Evolutionary conservation across 202 grass and related monocot genomes (phyloP).

Genomic region (Digitaria exilis): DNA sequence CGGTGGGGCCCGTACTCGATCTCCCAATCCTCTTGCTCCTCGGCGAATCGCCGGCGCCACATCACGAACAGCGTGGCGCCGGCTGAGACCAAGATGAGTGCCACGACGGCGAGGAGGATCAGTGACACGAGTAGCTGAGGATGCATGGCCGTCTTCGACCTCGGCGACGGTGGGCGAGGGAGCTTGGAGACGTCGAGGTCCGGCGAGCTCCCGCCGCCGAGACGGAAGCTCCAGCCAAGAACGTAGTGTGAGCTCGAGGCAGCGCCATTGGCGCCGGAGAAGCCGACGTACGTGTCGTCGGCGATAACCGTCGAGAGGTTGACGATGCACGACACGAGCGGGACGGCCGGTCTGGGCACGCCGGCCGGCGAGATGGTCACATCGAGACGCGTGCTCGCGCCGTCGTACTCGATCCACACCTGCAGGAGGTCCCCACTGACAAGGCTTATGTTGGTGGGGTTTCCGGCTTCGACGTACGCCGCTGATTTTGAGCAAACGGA

Average conservation of each 20-base stretch:
- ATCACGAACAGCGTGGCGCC: background rate
- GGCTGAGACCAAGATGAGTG: slow-evolving; percentile 29
- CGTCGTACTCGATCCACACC: slow-evolving; percentile 82
- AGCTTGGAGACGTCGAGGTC: slow-evolving; percentile 65
- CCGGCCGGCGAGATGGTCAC: slow-evolving; percentile 50
- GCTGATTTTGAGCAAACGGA: slow-evolving; percentile 30
- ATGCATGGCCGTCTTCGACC: background rate
- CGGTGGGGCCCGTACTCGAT: slow-evolving; percentile 67
- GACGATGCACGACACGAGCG: slow-evolving; percentile 45
- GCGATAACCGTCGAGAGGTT: slow-evolving; percentile 52
- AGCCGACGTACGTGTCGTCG: slow-evolving; percentile 63
- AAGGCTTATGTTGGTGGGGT: slow-evolving; percentile 7
- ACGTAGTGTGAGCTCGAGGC: slow-evolving; percentile 66
- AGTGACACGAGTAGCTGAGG: slow-evolving; percentile 2
- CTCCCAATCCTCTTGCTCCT: slow-evolving; percentile 74
- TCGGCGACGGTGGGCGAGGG: slow-evolving; percentile 35
- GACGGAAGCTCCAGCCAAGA: slow-evolving; percentile 77
- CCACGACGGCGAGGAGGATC: slow-evolving; percentile 9
- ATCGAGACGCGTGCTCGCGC: slow-evolving; percentile 33
- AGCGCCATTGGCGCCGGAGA: slow-evolving; percentile 73
- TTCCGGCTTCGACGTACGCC: slow-evolving; percentile 13
- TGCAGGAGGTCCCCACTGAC: slow-evolving; percentile 33
- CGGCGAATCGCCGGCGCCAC: slow-evolving; percentile 45
- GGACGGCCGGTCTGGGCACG: slow-evolving; percentile 32
- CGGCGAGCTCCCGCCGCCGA: slow-evolving; percentile 44